phyloP scores from a whole-genome alignment of 2,329 filamentous ascomycete species.

The Calonectria multiphialidica region DNA sequence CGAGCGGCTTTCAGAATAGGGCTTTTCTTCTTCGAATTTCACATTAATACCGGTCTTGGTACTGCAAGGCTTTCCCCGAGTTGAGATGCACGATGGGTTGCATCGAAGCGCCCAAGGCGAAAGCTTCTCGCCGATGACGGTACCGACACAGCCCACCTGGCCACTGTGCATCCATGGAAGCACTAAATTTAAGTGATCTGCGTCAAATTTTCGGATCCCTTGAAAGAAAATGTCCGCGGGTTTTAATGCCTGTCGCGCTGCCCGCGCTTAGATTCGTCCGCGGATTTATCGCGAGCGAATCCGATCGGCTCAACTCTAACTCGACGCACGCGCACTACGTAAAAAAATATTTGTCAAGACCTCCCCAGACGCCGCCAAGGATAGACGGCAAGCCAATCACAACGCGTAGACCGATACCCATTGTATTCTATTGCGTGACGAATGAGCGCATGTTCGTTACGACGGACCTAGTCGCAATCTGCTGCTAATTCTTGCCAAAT shows the following conservation, averaged over 20 bases:
- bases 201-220: background rate
- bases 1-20: too few relatives aligned
- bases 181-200: too few relatives aligned
- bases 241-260: background rate
- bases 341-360: background rate
- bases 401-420: too few relatives aligned
- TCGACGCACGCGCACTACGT: background rate
- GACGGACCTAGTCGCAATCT: too few relatives aligned
- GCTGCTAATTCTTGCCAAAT: too few relatives aligned
- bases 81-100: background rate
- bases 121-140: background rate
- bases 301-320: background rate
- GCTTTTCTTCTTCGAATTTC: too few relatives aligned
- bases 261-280: background rate
- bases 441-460: background rate
- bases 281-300: background rate
- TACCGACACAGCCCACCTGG: background rate
- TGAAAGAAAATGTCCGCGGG: background rate
- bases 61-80: background rate
- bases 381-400: background rate
- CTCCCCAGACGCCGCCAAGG: background rate
- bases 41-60: too few relatives aligned
- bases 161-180: background rate
- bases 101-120: background rate
- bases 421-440: too few relatives aligned